Evolutionary conservation across 139 green algal genomes (phyloP).

Genomic region (Medakamo hakoo): DNA sequence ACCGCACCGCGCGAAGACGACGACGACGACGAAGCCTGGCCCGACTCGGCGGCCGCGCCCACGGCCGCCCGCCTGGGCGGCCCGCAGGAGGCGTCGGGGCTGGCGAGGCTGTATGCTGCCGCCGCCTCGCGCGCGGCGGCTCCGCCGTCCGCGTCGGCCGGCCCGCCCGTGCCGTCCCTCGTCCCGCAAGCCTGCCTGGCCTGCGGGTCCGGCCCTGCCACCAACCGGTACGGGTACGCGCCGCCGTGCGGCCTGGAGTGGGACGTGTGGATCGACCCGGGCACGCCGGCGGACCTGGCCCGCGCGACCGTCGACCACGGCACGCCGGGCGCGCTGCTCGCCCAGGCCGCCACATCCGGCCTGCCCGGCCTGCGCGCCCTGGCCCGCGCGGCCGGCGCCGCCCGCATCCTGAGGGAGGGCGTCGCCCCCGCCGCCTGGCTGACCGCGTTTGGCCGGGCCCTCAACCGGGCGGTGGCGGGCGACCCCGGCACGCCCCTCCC

Average conservation of each 20-base stretch:
- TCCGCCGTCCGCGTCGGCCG: background rate
- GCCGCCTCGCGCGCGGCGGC: background rate
- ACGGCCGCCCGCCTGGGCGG: background rate
- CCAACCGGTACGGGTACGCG: slow-evolving; percentile 31
- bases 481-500: slow-evolving; percentile 10
- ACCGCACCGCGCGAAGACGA: no score
- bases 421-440: slow-evolving; percentile 26
- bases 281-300: slow-evolving; percentile 2
- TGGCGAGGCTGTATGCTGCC: background rate
- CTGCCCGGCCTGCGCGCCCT: slow-evolving; percentile 10
- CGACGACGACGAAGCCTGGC: no score
- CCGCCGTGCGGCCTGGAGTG: slow-evolving; percentile 32
- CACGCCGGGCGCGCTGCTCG: slow-evolving; percentile 18
- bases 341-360: slow-evolving; percentile 22
- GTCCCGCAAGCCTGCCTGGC: no score
- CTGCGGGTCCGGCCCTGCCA: no score
- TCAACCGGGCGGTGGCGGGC: slow-evolving; percentile 18
- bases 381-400: slow-evolving; percentile 10
- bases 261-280: slow-evolving; percentile 31
- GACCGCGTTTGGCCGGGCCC: slow-evolving; percentile 12
- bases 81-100: background rate
- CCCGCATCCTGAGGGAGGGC: slow-evolving; percentile 16
- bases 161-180: slow-evolving; percentile 5
- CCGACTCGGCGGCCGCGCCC: background rate
- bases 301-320: slow-evolving; percentile 28